Evolutionary conservation across 225 moss, liverwort and hornwort species (phyloP).

Genomic region (Pseudoscleropodium purum): DNA sequence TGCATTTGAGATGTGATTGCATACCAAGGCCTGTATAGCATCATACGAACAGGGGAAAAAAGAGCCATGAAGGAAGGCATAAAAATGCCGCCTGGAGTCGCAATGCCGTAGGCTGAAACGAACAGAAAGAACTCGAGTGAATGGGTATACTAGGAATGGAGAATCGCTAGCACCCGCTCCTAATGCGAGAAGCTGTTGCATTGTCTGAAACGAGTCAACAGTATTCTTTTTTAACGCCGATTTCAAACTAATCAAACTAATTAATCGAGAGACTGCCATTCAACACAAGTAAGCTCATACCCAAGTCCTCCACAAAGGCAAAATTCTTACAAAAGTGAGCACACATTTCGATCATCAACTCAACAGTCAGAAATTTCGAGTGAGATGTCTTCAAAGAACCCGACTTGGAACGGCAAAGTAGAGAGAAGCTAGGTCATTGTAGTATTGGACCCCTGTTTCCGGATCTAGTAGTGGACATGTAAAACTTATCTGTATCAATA

Average conservation of each 20-base stretch:
- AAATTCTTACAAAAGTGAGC: background rate
- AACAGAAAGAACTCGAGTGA: conserved; percentile 56
- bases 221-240: background rate
- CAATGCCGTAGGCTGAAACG: conserved; percentile 54
- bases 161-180: conserved; percentile 6
- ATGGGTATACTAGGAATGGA: conserved; percentile 42
- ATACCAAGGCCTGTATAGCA: background rate
- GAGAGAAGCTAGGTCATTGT: conserved; percentile 64
- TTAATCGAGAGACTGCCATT: background rate
- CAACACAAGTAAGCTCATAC: background rate
- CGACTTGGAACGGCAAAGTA: conserved; percentile 58
- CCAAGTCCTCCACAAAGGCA: background rate
- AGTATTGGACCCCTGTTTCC: conserved; percentile 13
- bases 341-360: background rate
- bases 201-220: conserved; percentile 23
- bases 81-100: conserved; percentile 64
- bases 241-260: background rate
- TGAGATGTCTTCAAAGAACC: conserved; percentile 12
- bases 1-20: background rate
- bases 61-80: conserved; percentile 61
- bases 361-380: background rate
- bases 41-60: background rate
- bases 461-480: conserved; percentile 35
- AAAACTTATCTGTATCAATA: conserved; percentile 40
- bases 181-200: conserved; percentile 45